These are phyloP conservation scores for Pezicula rhizophila DNA, from an alignment of 2,329 filamentous ascomycete genomes.

Conservation along the genomic window DNA sequence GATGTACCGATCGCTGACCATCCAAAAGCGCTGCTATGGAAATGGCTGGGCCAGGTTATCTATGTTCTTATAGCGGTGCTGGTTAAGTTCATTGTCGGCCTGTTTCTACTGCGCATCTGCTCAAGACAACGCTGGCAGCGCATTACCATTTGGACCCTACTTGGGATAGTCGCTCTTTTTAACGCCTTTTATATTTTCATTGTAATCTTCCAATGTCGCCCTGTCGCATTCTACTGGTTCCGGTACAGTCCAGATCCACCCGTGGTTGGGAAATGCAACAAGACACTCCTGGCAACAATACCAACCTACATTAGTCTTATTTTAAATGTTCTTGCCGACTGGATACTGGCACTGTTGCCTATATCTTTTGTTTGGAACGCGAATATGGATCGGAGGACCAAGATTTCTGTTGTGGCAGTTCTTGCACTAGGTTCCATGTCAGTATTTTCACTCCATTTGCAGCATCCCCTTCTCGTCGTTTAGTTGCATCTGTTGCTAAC, in stretches of 20 bases:
- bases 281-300: slow-evolving; percentile 19
- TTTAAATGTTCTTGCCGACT: slow-evolving; percentile 32
- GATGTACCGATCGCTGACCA: slow-evolving; percentile 6
- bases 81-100: slow-evolving; percentile 29
- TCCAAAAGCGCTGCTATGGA: slow-evolving; percentile 8
- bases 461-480: not conserved
- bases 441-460: slow-evolving; percentile 7
- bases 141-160: slow-evolving; percentile 25
- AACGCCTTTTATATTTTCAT: slow-evolving; percentile 30
- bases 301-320: slow-evolving; percentile 31
- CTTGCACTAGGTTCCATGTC: slow-evolving; percentile 29
- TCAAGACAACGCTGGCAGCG: slow-evolving; percentile 18
- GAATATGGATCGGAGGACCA: slow-evolving; percentile 30
- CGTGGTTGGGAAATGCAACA: slow-evolving; percentile 24
- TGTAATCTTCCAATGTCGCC: slow-evolving; percentile 29
- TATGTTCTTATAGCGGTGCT: slow-evolving; percentile 30
- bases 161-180: slow-evolving; percentile 26
- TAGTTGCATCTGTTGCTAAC: not conserved
- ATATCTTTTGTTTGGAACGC: slow-evolving; percentile 32
- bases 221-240: slow-evolving; percentile 29
- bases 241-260: slow-evolving; percentile 16
- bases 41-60: slow-evolving; percentile 27
- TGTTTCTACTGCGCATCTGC: slow-evolving; percentile 28
- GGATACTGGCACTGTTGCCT: slow-evolving; percentile 31
- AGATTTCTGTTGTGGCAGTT: slow-evolving; percentile 25